Evolutionary conservation across 179 eudicot genomes (phyloP), one percentile per base, ranked within the genome.

Genomic region (Gypsophila paniculata): DNA sequence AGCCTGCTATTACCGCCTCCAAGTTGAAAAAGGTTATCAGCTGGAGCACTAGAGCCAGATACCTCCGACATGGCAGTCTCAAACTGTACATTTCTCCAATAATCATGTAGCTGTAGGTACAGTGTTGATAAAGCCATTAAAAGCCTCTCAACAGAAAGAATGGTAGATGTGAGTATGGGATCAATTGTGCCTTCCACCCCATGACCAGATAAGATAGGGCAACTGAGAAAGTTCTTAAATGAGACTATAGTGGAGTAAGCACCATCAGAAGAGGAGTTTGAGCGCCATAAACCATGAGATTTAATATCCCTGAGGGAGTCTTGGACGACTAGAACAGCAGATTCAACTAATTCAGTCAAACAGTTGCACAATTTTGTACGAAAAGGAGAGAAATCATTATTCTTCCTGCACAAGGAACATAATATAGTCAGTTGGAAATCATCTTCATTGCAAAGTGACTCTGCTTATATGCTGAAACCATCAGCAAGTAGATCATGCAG

Each of bases 91-190:
- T 62, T 76, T 46, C 19, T 81, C 78, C 71, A 76, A 65, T 74
- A 72, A 62, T 75, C 74, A 19, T 81, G 82, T 68, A 73, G 83
- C 80, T 85, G 86, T 57, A 82, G 79, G 78, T 85, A 92, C 71
- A 88, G 72, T 76, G 77, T 75, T 70, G 73, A 82, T 36, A 94
- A 75, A 69, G 81, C 82, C 80, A 77, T 81, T 76, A 90, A 69
- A 75, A 94, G 83, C 82, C 80, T 88, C 82, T 90, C 91, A 75
- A 86, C 44, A 39, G 86, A 82, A 71, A 80, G 82, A 78, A 81
- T 67, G 58, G 86, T 74, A 61, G 85, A 66, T 72, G 62, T 77
- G 39, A 84, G 62, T 61, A 69, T 74, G 66, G 76, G 71, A 74
- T 80, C 86, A 61, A 74, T 49, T 32, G 57, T 76, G 71, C 73